A percentile compares a stretch with the other conserved stretches of the same genome.
Evolutionary conservation across 176 grass and related monocot species (phyloP).

Genomic region (Raddia guianensis): DNA sequence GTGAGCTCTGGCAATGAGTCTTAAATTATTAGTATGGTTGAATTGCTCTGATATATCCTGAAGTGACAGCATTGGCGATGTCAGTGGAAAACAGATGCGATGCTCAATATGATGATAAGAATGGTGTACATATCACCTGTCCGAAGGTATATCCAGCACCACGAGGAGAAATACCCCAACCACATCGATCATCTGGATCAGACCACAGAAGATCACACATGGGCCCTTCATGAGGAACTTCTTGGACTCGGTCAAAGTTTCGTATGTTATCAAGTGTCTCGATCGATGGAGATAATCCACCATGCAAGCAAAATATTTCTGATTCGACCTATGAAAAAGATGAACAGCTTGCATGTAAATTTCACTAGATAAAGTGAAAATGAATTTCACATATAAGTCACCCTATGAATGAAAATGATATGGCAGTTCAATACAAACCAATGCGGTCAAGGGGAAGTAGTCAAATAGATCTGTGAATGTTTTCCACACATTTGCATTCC

Average conservation of each 20-base stretch:
- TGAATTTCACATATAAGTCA: not conserved
- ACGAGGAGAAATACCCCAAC: slow-evolving; percentile 97
- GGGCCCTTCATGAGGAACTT: slow-evolving; percentile 97
- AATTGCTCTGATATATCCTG: slow-evolving; percentile 99
- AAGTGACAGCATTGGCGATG: slow-evolving; percentile 30
- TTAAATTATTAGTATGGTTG: slow-evolving; percentile 92
- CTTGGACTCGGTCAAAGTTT: slow-evolving; percentile 90
- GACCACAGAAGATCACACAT: slow-evolving; percentile 99
- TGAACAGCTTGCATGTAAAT: not conserved
- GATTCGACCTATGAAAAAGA: slow-evolving; percentile 71
- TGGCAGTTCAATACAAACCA: slow-evolving; percentile 56
- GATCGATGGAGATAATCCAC: slow-evolving; percentile 91
- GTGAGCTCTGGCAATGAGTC: slow-evolving; percentile 95
- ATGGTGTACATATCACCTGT: slow-evolving; percentile 56
- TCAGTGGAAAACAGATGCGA: slow-evolving; percentile 28
- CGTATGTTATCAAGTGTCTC: slow-evolving; percentile 95
- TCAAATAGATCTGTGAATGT: slow-evolving; percentile 97
- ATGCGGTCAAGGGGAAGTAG: slow-evolving; percentile 92
- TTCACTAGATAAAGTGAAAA: slow-evolving; percentile 8
- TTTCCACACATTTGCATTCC: slow-evolving; percentile 98
- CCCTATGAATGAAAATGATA: slow-evolving; percentile 13
- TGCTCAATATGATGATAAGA: not conserved
- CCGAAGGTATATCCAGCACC: slow-evolving; percentile 97
- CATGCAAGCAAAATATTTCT: slow-evolving; percentile 98
- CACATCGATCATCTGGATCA: slow-evolving; percentile 92